These are phyloP conservation scores for Fusarium brevicatenulatum DNA, from an alignment of 2,329 filamentous ascomycete genomes.

Conservation along the genomic window DNA sequence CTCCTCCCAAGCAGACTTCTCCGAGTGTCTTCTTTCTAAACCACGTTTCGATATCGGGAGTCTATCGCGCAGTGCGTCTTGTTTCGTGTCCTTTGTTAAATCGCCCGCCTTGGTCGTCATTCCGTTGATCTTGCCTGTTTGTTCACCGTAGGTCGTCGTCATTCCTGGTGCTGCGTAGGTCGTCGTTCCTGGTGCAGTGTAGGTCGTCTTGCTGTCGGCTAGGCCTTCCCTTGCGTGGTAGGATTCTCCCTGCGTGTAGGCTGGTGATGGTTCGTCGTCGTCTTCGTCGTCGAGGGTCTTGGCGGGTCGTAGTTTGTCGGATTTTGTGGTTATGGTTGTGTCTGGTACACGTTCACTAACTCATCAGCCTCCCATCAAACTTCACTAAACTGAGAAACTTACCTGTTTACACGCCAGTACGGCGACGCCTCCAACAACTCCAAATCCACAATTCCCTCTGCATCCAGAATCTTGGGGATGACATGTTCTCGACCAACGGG, in stretches of 20 bases:
- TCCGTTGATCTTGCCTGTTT: background rate
- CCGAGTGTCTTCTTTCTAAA: slow-evolving; percentile 15
- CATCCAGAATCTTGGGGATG: slow-evolving; percentile 27
- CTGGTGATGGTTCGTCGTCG: slow-evolving; percentile 8
- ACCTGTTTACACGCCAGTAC: slow-evolving; percentile 34
- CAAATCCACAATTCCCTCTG: slow-evolving; percentile 30
- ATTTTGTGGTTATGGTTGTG: slow-evolving; percentile 19
- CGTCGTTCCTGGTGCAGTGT: background rate
- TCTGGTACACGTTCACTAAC: slow-evolving; percentile 29
- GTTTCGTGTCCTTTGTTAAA: background rate
- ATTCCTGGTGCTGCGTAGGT: no score
- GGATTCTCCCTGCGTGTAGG: slow-evolving; percentile 14
- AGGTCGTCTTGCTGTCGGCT: slow-evolving; percentile 3
- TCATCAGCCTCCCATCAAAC: background rate
- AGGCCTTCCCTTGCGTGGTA: slow-evolving; percentile 10
- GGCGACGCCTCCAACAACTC: slow-evolving; percentile 27
- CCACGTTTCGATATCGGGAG: slow-evolving; percentile 29
- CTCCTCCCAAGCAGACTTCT: slow-evolving; percentile 26
- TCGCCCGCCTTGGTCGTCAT: background rate
- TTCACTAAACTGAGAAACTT: no score
- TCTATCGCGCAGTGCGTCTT: slow-evolving; percentile 6
- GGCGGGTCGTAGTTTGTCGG: slow-evolving; percentile 11
- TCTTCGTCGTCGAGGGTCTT: slow-evolving; percentile 31
- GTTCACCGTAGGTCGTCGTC: background rate
- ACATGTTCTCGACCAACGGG: slow-evolving; percentile 21